phyloP scores from a whole-genome alignment of 78 protist genomes.

The Creolimax fragrantissima region DNA sequence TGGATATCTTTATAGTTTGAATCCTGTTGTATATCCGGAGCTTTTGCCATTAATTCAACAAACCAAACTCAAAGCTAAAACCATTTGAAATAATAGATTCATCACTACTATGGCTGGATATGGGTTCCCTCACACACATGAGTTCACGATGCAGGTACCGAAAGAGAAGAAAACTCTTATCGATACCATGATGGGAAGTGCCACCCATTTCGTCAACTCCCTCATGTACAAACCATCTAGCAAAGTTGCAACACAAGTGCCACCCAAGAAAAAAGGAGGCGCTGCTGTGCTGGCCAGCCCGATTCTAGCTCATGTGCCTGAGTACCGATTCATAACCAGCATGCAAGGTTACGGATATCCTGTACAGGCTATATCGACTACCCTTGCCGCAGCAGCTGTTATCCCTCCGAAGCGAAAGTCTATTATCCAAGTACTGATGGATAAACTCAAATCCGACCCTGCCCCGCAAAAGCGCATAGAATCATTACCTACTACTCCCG shows the following conservation, averaged over 20 bases:
- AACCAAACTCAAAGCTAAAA: too few relatives aligned
- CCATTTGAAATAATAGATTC: too few relatives aligned
- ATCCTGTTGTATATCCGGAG: too few relatives aligned
- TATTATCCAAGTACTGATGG: background rate
- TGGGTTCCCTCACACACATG: background rate
- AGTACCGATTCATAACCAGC: background rate
- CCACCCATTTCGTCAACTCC: background rate
- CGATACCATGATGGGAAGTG: background rate
- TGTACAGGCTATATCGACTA: background rate
- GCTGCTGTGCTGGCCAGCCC: too few relatives aligned
- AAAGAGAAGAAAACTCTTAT: background rate
- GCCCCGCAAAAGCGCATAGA: too few relatives aligned
- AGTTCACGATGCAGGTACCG: background rate
- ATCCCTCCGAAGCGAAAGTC: background rate
- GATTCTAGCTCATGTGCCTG: too few relatives aligned
- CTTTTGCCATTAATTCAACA: too few relatives aligned
- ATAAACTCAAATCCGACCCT: too few relatives aligned
- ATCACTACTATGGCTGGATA: background rate
- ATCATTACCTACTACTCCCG: too few relatives aligned
- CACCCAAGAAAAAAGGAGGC: background rate
- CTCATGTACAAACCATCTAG: background rate
- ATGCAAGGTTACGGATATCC: constrained; percentile 5
- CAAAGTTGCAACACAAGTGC: background rate
- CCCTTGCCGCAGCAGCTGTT: background rate
- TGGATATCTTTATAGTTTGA: too few relatives aligned